Base-by-base conservation (phyloP, 306 rosid genomes). In the Glycine latifolia region DNA sequence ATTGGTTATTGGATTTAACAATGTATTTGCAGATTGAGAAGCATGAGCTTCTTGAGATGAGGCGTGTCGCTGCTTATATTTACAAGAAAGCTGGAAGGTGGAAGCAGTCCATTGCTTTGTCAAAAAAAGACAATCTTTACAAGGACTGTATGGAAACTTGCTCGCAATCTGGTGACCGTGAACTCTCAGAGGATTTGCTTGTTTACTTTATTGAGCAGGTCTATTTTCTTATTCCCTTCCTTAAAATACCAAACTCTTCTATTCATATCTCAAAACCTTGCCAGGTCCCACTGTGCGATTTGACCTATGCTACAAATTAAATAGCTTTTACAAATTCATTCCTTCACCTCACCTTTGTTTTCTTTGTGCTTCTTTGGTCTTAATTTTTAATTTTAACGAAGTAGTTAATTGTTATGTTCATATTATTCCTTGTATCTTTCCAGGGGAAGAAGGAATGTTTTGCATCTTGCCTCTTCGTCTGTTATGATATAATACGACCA, bases 131-230 rank as follows among this genome's bases (percentile, higher is more conserved):
- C 83, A 92, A 88, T 76, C 92, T 88, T 73, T 92, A 92, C 95
- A 92, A 89, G 83, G 97, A 92, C 85, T 94, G 95, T 71, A 92
- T 92, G 97, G 97, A 92, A 89, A 92, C 97, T 31, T 90, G 92
- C 73, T 91, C 97, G 12, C 97, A 92, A 79, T 92, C 95, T 33
- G 94, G 97, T 73, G 95, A 92, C 73, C 91, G 91, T 43, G 95
- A 92, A 88, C 92, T 92, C 71, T 90, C 97, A 0, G 94, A 92
- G 85, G 95, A 92, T 79, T 87, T 92, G 85, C 95, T 92, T 6
- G 87, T 89, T 65, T 92, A 88, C 79, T 92, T 92, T 82, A 91
- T 92, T 79, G 97, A 91, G 79, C 86, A 92, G 94, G 94, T 86
- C 3, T 70, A 17, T 49, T 67, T 82, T 73, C 74, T 61, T 49